Percentiles rank a stretch among this genome's conserved stretches.
Evolutionary conservation across 2,329 filamentous ascomycete species (phyloP).

Genomic region (Colletotrichum simmondsii): DNA sequence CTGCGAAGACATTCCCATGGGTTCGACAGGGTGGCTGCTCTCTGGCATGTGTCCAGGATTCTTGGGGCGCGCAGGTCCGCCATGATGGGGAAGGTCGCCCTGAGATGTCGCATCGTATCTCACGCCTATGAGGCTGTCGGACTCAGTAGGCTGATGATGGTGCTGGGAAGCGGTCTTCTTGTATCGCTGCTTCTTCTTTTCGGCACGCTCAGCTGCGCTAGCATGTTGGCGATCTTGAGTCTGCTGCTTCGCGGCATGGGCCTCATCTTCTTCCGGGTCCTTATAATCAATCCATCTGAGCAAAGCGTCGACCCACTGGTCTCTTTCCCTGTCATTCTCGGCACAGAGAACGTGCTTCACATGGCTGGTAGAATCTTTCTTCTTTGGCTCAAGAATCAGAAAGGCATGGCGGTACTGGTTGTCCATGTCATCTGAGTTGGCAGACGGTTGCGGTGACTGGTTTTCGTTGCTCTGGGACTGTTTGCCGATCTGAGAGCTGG

Average conservation of each 20-base stretch:
- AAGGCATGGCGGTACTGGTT: conserved; percentile 98
- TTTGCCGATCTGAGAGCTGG: conserved; percentile 92
- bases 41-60: conserved; percentile 48
- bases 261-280: conserved; percentile 69
- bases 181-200: conserved; percentile 45
- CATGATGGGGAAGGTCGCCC: conserved; percentile 59
- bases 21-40: conserved; percentile 40
- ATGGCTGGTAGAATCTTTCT: conserved; percentile 88
- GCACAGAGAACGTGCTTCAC: conserved; percentile 96
- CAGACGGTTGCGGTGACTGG: conserved; percentile 68
- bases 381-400: conserved; percentile 93
- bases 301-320: conserved; percentile 92
- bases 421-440: conserved; percentile 78
- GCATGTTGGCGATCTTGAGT: conserved; percentile 54
- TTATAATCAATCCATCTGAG: conserved; percentile 87
- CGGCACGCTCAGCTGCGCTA: conserved; percentile 37
- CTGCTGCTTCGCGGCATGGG: conserved; percentile 41
- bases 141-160: conserved; percentile 50
- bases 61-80: conserved; percentile 50
- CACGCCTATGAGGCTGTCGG: conserved; percentile 65
- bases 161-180: conserved; percentile 44
- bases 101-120: conserved; percentile 67
- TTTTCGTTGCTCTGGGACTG: conserved; percentile 77
- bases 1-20: conserved; percentile 50
- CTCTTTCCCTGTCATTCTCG: conserved; percentile 91